phyloP scores from a whole-genome alignment of 768 basidiomycete species.

The Phylloporus arenicola region DNA sequence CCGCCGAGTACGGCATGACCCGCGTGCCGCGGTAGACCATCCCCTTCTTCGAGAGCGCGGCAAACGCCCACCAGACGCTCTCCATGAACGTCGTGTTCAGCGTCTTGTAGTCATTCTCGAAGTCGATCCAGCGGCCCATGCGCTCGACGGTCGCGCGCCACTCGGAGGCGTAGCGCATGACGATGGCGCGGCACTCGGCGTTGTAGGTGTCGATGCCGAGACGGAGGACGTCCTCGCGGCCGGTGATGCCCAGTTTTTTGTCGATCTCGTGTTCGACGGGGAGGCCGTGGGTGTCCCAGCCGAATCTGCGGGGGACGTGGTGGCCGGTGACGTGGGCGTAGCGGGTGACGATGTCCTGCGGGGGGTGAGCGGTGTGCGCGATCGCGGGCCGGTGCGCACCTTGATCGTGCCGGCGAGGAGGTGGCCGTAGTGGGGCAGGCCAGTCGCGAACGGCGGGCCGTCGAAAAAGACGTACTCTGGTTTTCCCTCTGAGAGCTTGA shows the following conservation, averaged over 20 bases:
- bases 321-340: conserved; percentile 91
- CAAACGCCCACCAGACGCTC: conserved; percentile 98
- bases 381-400: conserved; percentile 37
- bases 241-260: conserved; percentile 88
- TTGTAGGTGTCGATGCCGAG: conserved; percentile 99
- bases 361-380: not conserved
- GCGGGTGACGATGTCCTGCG: conserved; percentile 92
- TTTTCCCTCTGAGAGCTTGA: conserved; percentile 87
- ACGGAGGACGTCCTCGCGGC: conserved; percentile 86
- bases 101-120: conserved; percentile 99
- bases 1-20: conserved; percentile 98
- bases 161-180: conserved; percentile 93
- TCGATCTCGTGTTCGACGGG: conserved; percentile 99
- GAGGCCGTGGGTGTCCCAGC: conserved; percentile 98
- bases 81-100: conserved; percentile 94
- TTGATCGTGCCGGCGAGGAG: conserved; percentile 90
- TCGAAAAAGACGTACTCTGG: conserved; percentile 96
- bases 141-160: conserved; percentile 95
- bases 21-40: conserved; percentile 89
- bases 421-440: conserved; percentile 94
- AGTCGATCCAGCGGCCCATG: conserved; percentile 99
- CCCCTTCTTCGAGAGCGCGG: conserved; percentile 85
- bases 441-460: conserved; percentile 96
- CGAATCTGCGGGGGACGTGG: conserved; percentile 91
- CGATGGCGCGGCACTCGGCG: conserved; percentile 91